A percentile compares a stretch with the other conserved stretches of the same genome.
phyloP scores from a whole-genome alignment of 768 basidiomycete genomes.

The Boletus pseudo-olivaceus region DNA sequence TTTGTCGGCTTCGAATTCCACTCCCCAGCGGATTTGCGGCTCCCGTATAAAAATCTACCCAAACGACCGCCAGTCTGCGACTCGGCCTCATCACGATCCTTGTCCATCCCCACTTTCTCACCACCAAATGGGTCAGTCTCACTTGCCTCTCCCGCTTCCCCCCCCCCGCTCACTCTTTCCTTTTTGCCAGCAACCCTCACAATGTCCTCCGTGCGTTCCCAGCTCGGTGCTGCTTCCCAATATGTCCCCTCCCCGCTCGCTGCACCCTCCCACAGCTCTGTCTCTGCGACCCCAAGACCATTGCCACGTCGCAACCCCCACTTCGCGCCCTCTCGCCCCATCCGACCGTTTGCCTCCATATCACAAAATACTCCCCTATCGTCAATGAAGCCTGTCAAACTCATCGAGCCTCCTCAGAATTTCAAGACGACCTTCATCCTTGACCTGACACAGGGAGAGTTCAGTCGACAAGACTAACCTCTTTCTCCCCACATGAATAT shows the following conservation, averaged over 20 bases:
- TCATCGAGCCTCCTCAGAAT: constrained; percentile 77
- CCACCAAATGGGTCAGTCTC: constrained; percentile 39
- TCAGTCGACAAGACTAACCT: constrained; percentile 61
- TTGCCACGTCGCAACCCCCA: constrained; percentile 43
- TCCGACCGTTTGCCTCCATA: constrained; percentile 75
- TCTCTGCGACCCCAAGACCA: constrained; percentile 32
- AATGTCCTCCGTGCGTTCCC: constrained; percentile 34
- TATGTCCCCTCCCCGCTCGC: constrained; percentile 65
- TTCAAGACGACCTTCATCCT: constrained; percentile 68
- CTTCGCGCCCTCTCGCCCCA: constrained; percentile 70
- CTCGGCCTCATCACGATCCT: constrained; percentile 29
- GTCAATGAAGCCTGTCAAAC: constrained; percentile 55
- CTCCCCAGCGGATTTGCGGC: constrained; percentile 28
- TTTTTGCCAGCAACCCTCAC: constrained; percentile 38
- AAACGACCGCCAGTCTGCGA: constrained; percentile 31
- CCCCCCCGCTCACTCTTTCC: neutral
- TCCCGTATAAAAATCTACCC: constrained; percentile 24
- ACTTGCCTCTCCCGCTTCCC: neutral
- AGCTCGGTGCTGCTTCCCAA: constrained; percentile 32
- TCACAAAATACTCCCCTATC: constrained; percentile 21
- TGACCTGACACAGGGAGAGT: constrained; percentile 79
- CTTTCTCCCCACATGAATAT: neutral
- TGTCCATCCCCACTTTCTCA: constrained; percentile 10
- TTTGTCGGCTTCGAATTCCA: neutral
- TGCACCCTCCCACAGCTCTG: constrained; percentile 32